Evolutionary conservation across 2,329 filamentous ascomycete genomes (phyloP), one percentile per base, ranked within the genome.

Genomic region (Fusarium decemcellulare): DNA sequence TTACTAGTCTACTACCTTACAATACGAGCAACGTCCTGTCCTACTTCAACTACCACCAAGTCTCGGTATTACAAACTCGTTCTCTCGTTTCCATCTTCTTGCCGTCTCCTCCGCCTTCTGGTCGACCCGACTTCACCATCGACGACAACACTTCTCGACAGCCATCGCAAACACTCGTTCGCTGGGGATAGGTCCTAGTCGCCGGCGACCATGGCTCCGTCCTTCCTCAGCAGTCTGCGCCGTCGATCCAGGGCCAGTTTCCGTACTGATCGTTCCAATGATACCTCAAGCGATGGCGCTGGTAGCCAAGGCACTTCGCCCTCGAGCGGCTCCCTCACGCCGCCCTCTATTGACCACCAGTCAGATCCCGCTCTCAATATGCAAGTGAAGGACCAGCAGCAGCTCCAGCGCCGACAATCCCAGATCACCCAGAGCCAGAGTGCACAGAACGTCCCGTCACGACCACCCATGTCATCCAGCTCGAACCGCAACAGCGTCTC

Each of bases 191-290:
- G 62, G 51, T 65, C 59, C 59, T 54, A 69, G 57, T 72, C 57
- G 71, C 63, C 54, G 68, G 63, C 70, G 71, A 67, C 68, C 70
- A 90, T 90, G 88, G 83, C 87, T 59, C 86, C 88, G 36, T 82
- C 91, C 44, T 93, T 97, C 76, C 86, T 96, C 66, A 87, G 80
- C 71, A 90, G 92, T 76, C 82, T 97, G 60, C 92, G 93, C 73
- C 89, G 93, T 73, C 91, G 91, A 73, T 96, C 93, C 60, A 91
- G 86, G 79, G 88, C 90, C 65, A 94, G 90, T 83, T 91, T 94
- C 81, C 89, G 87, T 63, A 90, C 89, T 50, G 87, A 88, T 42
- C 86, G 84, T 65, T 89, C 89, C 42, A 88, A 86, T 50, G 88
- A 91, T 73, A 86, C 86, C 9, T 88, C 87, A 48, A 90, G 88